Evolutionary conservation across 306 rosid genomes (phyloP), one percentile per base, ranked within the genome.

Genomic region (Neltuma alba): DNA sequence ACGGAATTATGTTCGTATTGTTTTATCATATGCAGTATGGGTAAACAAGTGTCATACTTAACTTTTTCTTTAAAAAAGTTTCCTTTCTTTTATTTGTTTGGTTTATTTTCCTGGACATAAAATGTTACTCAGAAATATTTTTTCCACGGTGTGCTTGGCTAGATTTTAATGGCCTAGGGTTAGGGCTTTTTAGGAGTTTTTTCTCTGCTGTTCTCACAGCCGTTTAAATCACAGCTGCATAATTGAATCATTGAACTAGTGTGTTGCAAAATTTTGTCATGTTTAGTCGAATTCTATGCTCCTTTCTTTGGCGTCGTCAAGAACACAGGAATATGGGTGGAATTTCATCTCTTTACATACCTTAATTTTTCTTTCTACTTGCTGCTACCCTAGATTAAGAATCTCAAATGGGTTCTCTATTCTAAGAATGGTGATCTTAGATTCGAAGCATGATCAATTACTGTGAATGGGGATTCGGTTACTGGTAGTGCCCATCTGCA

Each of bases 111-210:
- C 5, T 14, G n/a, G 60, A 14, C 23, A 21, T 3, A 72, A n/a
- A 66, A 33, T 21, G 1, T 61, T 67, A 81, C 4, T 25, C 12
- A 30, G 33, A 57, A 20, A 15, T 63, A 20, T 34, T 18, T 67
- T 48, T 57, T 13, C 10, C 12, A 9, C 45, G 28, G 9, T 9
- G 33, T 57, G 11, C 5, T 45, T 31, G 0, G 54, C 7, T 15
- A 15, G 42, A 27, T 34, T 61, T 55, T 15, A 13, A 18, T 9
- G 67, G 41, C 68, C 80, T 91, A 88, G 96, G 96, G 93, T 86
- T 90, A 92, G 97, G 94, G 92, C 84, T 89, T 87, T 76, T 82
- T 40, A 54, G 64, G 63, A 34, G 7, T 68, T 66, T n/a, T 34
- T 80, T 69, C 60, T 66, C 16, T 13, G 40, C 42, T 60, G 16